Evolutionary conservation across 1,284 basidiomycete species (phyloP), one percentile per base, ranked within the genome.

Genomic region (Ceratobasidium sp.): DNA sequence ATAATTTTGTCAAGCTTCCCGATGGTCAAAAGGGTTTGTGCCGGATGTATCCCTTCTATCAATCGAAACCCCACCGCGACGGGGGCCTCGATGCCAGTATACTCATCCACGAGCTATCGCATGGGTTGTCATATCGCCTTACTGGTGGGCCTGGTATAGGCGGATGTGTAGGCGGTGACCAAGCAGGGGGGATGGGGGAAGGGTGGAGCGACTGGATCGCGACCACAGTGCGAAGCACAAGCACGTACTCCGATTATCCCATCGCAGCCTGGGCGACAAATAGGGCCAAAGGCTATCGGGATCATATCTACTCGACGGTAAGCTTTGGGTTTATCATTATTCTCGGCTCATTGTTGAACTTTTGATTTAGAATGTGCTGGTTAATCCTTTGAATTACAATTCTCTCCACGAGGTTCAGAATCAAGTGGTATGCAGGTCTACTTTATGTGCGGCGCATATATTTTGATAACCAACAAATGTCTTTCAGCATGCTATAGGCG

Each of bases 31-130:
- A 91, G 77, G 93, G 93, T 6, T 89, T 93, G 72, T 95, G 96
- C 92, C 87, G 96, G 76, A 98, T 98, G 97, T 97, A n/a, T n/a
- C n/a, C n/a, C n/a, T n/a, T n/a, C n/a, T n/a, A n/a, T 97, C 83
- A 84, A 96, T 55, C 98, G 96, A 96, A 92, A 93, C 82, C 93
- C 92, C 0, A 90, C 89, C 86, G 96, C 28, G 96, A 98, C 78
- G 96, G 96, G 53, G 96, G 97, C 78, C 85, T 98, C 69, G 96
- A 98, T 81, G 93, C 93, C 55, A 94, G 94, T 61, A 96, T 96
- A 74, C 92, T 96, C 77, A 93, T 96, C 74, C 94, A 96, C 81
- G 94, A 96, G 82, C 81, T 92, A 78, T 85, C 87, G 72, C 96
- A 98, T 80, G 96, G 96, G 77, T 82, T 98, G 67, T 94, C 92